These are phyloP conservation scores for Geotrichum phurueaensis DNA, from an alignment of 1,139 yeast species.

Conservation along the genomic window DNA sequence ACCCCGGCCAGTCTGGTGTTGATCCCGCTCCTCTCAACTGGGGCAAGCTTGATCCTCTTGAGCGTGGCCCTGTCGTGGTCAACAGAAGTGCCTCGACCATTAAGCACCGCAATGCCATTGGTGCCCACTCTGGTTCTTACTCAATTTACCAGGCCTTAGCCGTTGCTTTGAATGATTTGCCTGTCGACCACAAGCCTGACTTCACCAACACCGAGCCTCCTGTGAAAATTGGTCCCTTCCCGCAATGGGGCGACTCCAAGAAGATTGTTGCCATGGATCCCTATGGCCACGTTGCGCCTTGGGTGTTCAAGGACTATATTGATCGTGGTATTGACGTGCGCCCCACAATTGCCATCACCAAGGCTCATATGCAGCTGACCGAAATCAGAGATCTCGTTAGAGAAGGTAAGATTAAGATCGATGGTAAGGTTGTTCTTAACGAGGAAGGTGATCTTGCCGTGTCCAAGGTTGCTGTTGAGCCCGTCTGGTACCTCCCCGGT, in stretches of 20 bases:
- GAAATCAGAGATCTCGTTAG: slow-evolving; percentile 52
- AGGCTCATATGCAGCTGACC: slow-evolving; percentile 52
- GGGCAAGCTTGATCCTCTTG: slow-evolving; percentile 44
- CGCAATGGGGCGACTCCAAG: slow-evolving; percentile 48
- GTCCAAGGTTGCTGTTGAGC: slow-evolving; percentile 58
- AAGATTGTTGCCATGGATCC: slow-evolving; percentile 60
- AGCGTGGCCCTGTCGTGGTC: slow-evolving; percentile 55
- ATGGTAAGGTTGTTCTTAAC: slow-evolving; percentile 52
- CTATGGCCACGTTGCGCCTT: slow-evolving; percentile 56
- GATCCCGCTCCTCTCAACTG: slow-evolving; percentile 46
- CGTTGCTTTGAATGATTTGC: slow-evolving; percentile 50
- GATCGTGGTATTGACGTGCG: slow-evolving; percentile 45
- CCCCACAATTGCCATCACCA: slow-evolving; percentile 58
- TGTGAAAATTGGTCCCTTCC: slow-evolving; percentile 45
- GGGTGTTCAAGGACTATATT: slow-evolving; percentile 44
- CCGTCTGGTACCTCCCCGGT: slow-evolving; percentile 62
- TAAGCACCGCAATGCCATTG: slow-evolving; percentile 47
- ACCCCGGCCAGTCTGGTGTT: slow-evolving; percentile 45
- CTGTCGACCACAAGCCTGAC: slow-evolving; percentile 47
- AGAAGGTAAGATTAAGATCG: slow-evolving; percentile 47
- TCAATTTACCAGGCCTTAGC: slow-evolving; percentile 57
- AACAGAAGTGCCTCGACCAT: slow-evolving; percentile 39
- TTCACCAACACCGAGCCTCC: slow-evolving; percentile 60
- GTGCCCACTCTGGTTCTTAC: slow-evolving; percentile 58
- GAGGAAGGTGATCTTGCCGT: slow-evolving; percentile 52